phyloP scores from a whole-genome alignment of 169 alveolate genomes.

The Babesia sp. region DNA sequence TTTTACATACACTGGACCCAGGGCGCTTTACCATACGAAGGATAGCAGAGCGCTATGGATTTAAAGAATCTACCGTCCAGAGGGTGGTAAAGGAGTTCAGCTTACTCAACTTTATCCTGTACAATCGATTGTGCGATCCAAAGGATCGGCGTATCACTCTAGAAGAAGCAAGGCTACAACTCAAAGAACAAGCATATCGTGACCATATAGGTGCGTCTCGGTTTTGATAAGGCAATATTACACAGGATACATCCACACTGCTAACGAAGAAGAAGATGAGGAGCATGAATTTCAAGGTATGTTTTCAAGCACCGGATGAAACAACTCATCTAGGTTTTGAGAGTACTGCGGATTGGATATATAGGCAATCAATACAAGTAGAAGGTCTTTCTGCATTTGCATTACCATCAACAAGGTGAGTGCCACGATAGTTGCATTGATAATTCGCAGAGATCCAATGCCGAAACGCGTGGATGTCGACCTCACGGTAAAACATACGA shows the following conservation, averaged over 20 bases:
- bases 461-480: constrained; percentile 89
- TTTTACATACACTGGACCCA: constrained; percentile 82
- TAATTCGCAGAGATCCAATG: constrained; percentile 75
- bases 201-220: constrained; percentile 33
- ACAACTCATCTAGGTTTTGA: constrained; percentile 32
- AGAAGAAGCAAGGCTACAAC: constrained; percentile 46
- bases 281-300: constrained; percentile 71
- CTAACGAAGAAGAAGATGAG: constrained; percentile 70
- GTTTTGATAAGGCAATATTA: background rate
- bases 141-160: constrained; percentile 51
- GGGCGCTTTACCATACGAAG: constrained; percentile 76
- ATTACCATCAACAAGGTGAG: constrained; percentile 68
- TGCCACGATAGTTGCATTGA: background rate
- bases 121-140: constrained; percentile 56
- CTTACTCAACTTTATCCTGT: constrained; percentile 39
- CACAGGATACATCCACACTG: constrained; percentile 67
- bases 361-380: constrained; percentile 75
- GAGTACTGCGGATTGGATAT: constrained; percentile 74
- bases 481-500: constrained; percentile 76
- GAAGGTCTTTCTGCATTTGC: constrained; percentile 77
- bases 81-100: constrained; percentile 56
- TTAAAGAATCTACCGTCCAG: constrained; percentile 46
- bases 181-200: constrained; percentile 52
- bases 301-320: background rate
- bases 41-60: constrained; percentile 79